Evolutionary conservation across 805 yeast species (phyloP).

Genomic region (Myxozyma lipomycoides): DNA sequence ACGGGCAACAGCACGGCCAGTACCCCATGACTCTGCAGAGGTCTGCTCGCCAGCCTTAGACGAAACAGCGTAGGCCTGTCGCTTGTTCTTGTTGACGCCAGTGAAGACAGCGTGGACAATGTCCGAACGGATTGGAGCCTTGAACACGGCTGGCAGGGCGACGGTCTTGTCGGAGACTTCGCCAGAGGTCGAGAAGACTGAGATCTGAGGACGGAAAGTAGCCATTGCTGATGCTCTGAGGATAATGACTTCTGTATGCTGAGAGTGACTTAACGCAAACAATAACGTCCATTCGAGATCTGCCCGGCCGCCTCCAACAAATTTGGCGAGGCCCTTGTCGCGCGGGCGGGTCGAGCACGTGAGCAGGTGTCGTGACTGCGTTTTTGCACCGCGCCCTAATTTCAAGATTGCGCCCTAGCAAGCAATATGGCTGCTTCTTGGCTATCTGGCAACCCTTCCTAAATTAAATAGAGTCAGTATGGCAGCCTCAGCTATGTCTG

Average conservation of each 20-base stretch:
- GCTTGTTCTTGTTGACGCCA: constrained; percentile 99
- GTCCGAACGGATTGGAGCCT: constrained; percentile 99
- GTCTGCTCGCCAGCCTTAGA: constrained; percentile 99
- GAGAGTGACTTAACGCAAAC: too few relatives aligned
- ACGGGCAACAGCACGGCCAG: constrained; percentile 99
- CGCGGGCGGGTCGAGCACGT: constrained; percentile 4
- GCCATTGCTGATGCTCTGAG: constrained; percentile 9
- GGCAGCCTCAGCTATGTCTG: too few relatives aligned
- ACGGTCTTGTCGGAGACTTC: constrained; percentile 77
- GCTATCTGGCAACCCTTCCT: too few relatives aligned
- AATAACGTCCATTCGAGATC: background rate
- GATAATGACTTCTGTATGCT: background rate
- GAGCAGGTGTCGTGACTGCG: constrained; percentile 8
- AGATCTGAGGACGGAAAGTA: constrained; percentile 46
- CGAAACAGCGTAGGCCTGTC: constrained; percentile 99
- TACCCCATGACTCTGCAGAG: constrained; percentile 99
- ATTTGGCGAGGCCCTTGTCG: background rate
- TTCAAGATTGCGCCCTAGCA: constrained; percentile 1
- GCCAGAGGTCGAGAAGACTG: constrained; percentile 87
- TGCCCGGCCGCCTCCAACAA: background rate
- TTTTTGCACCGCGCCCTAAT: constrained; percentile 5
- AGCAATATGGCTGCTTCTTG: too few relatives aligned
- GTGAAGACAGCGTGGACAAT: constrained; percentile 98
- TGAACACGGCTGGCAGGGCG: constrained; percentile 97
- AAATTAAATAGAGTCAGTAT: too few relatives aligned